These are phyloP conservation scores for Yamadazyma takamatsuzukensis DNA, from an alignment of 805 yeast species.

Conservation along the genomic window DNA sequence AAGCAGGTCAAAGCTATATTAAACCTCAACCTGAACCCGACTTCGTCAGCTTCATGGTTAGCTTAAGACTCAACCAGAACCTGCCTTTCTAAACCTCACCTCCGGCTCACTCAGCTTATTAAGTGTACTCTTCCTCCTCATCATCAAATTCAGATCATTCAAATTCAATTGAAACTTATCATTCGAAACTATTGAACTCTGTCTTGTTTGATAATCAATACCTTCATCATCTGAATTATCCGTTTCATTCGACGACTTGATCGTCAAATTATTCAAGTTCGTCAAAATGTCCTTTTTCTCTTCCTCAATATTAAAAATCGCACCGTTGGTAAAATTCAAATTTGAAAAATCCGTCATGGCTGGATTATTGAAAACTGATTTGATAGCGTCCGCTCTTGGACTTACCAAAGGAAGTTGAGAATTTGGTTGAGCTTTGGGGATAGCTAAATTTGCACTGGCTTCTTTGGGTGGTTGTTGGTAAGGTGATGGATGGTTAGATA, in stretches of 20 bases:
- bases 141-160: conserved; percentile 60
- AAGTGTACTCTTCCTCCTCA: conserved; percentile 47
- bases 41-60: too few species aligned
- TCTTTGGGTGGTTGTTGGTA: conserved; percentile 4
- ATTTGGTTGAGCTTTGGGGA: conserved; percentile 4
- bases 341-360: conserved; percentile 34
- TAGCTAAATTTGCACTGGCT: conserved; percentile 1
- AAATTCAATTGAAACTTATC: conserved; percentile 56
- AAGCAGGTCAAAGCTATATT: too few species aligned
- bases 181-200: conserved; percentile 34
- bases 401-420: conserved; percentile 18
- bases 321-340: conserved; percentile 24
- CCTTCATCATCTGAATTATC: conserved; percentile 15
- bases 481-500: conserved; percentile 13
- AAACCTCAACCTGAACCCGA: too few species aligned
- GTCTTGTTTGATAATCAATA: conserved; percentile 30
- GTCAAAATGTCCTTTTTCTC: conserved; percentile 20
- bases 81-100: too few species aligned
- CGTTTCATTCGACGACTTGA: conserved; percentile 9
- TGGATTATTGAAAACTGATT: conserved; percentile 40
- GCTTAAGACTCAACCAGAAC: too few species aligned
- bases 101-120: too few species aligned
- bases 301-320: conserved; percentile 22
- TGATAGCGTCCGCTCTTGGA: conserved; percentile 39
- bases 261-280: conserved; percentile 16